These are phyloP conservation scores for Calonectria fujianensis DNA, from an alignment of 2,329 filamentous ascomycete genomes.

Conservation along the genomic window DNA sequence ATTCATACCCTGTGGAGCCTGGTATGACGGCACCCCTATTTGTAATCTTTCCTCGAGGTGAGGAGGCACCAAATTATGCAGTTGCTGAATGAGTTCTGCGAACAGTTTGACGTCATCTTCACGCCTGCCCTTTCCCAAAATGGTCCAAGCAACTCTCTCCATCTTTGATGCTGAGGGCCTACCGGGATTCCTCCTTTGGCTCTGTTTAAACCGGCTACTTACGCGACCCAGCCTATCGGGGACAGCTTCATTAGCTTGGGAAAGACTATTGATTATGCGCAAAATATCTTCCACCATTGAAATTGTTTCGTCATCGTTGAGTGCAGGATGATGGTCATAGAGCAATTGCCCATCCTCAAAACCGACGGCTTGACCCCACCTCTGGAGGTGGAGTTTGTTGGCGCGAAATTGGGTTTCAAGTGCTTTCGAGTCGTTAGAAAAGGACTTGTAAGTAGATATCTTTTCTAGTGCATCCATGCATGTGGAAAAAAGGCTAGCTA, in stretches of 20 bases:
- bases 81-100: conserved; percentile 6
- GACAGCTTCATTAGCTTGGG: background rate
- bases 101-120: conserved; percentile 2
- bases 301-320: conserved; percentile 2
- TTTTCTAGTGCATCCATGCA: conserved; percentile 48
- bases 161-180: background rate
- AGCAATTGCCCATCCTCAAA: conserved; percentile 15
- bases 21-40: background rate
- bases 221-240: background rate
- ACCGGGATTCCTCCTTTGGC: background rate
- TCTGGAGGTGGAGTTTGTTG: conserved; percentile 41
- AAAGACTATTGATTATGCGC: background rate
- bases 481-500: conserved; percentile 48
- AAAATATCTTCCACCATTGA: conserved; percentile 7
- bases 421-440: conserved; percentile 36
- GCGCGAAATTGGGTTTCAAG: conserved; percentile 44
- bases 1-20: background rate
- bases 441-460: conserved; percentile 43
- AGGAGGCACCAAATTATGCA: conserved; percentile 19
- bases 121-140: conserved; percentile 14
- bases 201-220: background rate
- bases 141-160: background rate
- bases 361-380: conserved; percentile 51
- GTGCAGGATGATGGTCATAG: background rate
- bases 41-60: background rate